These are phyloP conservation scores for Leucosporidium scottii DNA, from an alignment of 768 basidiomycete genomes.

Conservation along the genomic window DNA sequence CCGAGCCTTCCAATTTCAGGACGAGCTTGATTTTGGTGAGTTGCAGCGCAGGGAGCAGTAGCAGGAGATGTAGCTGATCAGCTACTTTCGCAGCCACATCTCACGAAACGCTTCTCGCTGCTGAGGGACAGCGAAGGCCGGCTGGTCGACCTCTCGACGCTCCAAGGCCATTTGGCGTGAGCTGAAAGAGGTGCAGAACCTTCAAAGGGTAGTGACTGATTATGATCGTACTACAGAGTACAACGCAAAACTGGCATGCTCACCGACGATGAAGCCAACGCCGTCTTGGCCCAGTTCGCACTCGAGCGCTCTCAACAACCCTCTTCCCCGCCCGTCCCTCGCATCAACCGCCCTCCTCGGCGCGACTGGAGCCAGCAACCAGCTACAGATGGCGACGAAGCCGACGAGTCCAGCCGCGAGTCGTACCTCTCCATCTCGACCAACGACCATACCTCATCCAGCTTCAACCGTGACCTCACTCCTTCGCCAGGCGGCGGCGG, in stretches of 20 bases:
- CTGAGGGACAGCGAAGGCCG: slow-evolving; percentile 30
- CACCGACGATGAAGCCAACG: slow-evolving; percentile 28
- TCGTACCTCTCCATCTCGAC: neutral
- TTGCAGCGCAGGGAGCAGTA: no score
- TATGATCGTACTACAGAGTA: slow-evolving; percentile 5
- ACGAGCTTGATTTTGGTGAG: slow-evolving; percentile 29
- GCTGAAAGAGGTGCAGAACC: neutral
- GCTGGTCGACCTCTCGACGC: slow-evolving; percentile 24
- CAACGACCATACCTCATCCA: neutral
- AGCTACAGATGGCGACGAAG: neutral
- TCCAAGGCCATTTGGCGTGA: slow-evolving; percentile 32
- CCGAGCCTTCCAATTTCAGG: slow-evolving; percentile 24
- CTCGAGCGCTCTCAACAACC: slow-evolving; percentile 16
- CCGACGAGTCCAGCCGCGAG: neutral
- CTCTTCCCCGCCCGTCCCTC: neutral
- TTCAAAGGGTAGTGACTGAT: neutral
- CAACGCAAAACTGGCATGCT: slow-evolving; percentile 33
- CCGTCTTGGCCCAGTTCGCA: slow-evolving; percentile 32
- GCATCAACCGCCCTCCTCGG: neutral
- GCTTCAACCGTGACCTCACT: neutral
- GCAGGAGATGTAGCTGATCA: neutral
- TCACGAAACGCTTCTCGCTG: slow-evolving; percentile 33
- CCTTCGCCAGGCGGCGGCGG: neutral
- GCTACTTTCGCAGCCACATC: slow-evolving; percentile 14
- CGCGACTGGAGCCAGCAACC: neutral